Percentiles rank a stretch among this genome's conserved stretches.
Conservation (phyloP, 345 rosid genomes). For the Psidium guajava region DNA sequence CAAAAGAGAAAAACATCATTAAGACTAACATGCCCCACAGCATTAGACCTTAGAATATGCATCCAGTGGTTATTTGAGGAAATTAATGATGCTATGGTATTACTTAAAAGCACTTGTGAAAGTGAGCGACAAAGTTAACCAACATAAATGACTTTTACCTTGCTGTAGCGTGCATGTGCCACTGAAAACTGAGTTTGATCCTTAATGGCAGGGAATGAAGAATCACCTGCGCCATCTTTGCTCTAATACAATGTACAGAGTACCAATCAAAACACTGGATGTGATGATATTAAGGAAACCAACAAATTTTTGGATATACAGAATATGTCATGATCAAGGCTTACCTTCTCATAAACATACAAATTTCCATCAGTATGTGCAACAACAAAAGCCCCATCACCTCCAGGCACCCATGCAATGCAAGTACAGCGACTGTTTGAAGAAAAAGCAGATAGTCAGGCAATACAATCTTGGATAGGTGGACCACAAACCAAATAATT, state of each 20-base stretch:
- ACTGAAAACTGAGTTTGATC: slow-evolving; percentile 82
- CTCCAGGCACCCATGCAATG: slow-evolving; percentile 93
- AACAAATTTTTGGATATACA: not conserved
- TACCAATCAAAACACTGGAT: not conserved
- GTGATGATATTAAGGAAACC: not conserved
- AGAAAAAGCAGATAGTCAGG: slow-evolving; percentile 1
- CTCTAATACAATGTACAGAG: slow-evolving; percentile 24
- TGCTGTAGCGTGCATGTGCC: slow-evolving; percentile 85
- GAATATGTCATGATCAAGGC: slow-evolving; percentile 6
- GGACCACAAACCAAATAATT: not conserved
- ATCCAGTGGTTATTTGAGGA: not conserved
- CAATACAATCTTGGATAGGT: not conserved
- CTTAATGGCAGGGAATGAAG: slow-evolving; percentile 87
- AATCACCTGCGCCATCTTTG: slow-evolving; percentile 88
- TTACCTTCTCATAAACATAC: slow-evolving; percentile 95
- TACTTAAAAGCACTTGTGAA: not conserved
- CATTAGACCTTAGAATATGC: not conserved
- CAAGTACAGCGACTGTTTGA: slow-evolving; percentile 79
- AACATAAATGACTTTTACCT: slow-evolving; percentile 29
- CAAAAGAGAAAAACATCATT: not conserved
- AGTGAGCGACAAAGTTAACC: not conserved
- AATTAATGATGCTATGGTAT: not conserved
- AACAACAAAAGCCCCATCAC: slow-evolving; percentile 88
- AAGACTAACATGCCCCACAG: not conserved
- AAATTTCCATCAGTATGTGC: slow-evolving; percentile 98